phyloP scores from a whole-genome alignment of 306 rosid species.

The Cucurbita moschata region DNA sequence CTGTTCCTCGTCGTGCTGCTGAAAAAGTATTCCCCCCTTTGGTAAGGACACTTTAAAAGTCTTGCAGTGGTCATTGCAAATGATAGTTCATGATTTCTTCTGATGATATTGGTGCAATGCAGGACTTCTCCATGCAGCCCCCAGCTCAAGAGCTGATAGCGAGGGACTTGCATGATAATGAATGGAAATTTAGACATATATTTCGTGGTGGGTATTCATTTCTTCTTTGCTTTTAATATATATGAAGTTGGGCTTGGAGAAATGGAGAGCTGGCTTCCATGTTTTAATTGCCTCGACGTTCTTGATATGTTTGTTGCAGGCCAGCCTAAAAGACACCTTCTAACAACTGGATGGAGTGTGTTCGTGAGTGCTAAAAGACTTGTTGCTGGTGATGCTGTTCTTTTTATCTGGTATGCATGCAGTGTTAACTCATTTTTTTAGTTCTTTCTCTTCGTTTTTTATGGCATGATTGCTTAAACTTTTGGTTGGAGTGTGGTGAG shows the following conservation, averaged over 20 bases:
- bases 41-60: constrained; percentile 26
- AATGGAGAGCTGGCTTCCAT: background rate
- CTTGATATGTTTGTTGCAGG: constrained; percentile 37
- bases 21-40: constrained; percentile 97
- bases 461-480: background rate
- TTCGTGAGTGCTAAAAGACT: constrained; percentile 95
- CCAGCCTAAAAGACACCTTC: constrained; percentile 97
- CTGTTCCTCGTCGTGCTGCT: constrained; percentile 99
- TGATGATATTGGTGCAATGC: constrained; percentile 4
- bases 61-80: background rate
- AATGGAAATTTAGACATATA: constrained; percentile 97
- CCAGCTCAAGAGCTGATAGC: constrained; percentile 95
- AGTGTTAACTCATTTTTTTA: background rate
- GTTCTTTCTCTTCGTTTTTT: background rate
- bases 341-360: constrained; percentile 98
- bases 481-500: background rate
- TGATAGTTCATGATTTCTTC: background rate
- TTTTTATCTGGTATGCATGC: constrained; percentile 80
- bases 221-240: background rate
- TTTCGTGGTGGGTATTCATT: constrained; percentile 68
- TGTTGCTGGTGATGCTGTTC: constrained; percentile 93
- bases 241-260: background rate
- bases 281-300: background rate
- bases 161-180: constrained; percentile 87
- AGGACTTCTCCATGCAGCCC: constrained; percentile 94